These are phyloP conservation scores for Cutaneotrichosporon sp. DNA, from an alignment of 1,284 basidiomycete species.

Conservation along the genomic window DNA sequence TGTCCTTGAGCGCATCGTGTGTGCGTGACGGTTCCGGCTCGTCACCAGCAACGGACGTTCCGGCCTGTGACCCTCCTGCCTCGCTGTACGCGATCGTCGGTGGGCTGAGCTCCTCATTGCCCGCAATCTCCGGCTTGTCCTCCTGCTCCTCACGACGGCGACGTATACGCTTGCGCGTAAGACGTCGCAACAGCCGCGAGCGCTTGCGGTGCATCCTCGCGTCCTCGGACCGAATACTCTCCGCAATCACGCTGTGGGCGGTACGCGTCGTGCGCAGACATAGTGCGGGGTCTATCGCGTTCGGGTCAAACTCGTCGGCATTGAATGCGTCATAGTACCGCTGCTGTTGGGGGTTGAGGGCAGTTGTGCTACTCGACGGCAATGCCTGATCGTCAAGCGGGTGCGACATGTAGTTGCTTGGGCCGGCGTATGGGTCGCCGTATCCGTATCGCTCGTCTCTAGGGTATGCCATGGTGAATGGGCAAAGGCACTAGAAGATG, in stretches of 20 bases:
- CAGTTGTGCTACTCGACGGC: constrained; percentile 6
- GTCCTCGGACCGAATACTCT: constrained; percentile 74
- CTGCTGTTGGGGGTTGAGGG: neutral
- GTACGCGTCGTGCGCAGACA: constrained; percentile 83
- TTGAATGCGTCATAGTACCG: constrained; percentile 27
- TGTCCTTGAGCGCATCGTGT: neutral
- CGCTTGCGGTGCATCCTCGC: constrained; percentile 63
- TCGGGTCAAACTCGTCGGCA: constrained; percentile 41
- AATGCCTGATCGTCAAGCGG: constrained; percentile 2
- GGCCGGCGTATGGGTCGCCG: constrained; percentile 8
- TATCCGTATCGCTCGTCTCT: neutral
- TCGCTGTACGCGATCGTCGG: constrained; percentile 10
- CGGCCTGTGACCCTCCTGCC: constrained; percentile 3
- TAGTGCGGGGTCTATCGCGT: constrained; percentile 74
- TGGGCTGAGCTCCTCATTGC: neutral
- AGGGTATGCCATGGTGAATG: neutral
- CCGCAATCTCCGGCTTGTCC: neutral
- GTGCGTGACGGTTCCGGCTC: constrained; percentile 2
- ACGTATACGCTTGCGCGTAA: constrained; percentile 26
- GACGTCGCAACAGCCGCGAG: constrained; percentile 55
- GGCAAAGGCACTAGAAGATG: neutral
- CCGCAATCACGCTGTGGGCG: constrained; percentile 81
- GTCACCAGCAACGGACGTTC: neutral
- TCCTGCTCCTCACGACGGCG: constrained; percentile 1
- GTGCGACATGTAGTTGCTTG: constrained; percentile 11